Evolutionary conservation across 352 stramenopile genomes (phyloP).

Genomic region (Phytophthora pseudosyringae): DNA sequence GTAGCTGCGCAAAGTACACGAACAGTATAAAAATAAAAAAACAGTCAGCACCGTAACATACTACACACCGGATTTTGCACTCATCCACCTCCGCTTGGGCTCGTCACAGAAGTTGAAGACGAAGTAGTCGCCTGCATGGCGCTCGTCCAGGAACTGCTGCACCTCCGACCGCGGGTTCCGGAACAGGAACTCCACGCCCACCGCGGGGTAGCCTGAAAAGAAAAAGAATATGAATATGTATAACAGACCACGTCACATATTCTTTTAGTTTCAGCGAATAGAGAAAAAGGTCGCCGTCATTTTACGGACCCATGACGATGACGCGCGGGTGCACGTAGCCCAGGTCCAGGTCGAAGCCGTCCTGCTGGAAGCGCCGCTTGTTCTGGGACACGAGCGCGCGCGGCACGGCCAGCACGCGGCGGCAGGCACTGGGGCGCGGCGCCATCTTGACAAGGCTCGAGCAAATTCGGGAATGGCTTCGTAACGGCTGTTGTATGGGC

Average conservation of each 20-base stretch:
- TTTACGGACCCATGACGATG: slow-evolving; percentile 75
- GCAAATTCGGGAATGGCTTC: slow-evolving; percentile 14
- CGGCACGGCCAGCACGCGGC: slow-evolving; percentile 51
- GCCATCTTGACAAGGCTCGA: slow-evolving; percentile 22
- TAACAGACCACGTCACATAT: slow-evolving; percentile 17
- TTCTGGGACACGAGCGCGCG: slow-evolving; percentile 81
- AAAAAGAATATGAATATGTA: neutral
- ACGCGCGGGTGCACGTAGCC: slow-evolving; percentile 76
- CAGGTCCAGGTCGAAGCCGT: slow-evolving; percentile 75
- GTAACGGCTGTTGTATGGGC: slow-evolving; percentile 31
- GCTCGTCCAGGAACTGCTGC: slow-evolving; percentile 55
- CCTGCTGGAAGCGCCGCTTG: slow-evolving; percentile 66
- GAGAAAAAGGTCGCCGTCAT: slow-evolving; percentile 3
- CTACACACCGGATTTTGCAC: neutral
- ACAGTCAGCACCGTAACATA: neutral
- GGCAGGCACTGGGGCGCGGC: slow-evolving; percentile 30
- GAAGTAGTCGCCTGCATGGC: slow-evolving; percentile 63
- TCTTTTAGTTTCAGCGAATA: neutral
- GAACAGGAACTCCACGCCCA: slow-evolving; percentile 63
- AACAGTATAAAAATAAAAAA: neutral
- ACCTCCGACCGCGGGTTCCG: slow-evolving; percentile 71
- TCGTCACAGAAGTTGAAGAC: slow-evolving; percentile 85
- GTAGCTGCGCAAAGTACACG: slow-evolving; percentile 44
- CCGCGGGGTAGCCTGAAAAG: slow-evolving; percentile 59
- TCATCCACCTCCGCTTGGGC: slow-evolving; percentile 46